A percentile compares a stretch with the other conserved stretches of the same genome.
These are phyloP conservation scores for Scytalidium lignicola DNA, from an alignment of 2,329 filamentous ascomycete genomes.

Conservation along the genomic window DNA sequence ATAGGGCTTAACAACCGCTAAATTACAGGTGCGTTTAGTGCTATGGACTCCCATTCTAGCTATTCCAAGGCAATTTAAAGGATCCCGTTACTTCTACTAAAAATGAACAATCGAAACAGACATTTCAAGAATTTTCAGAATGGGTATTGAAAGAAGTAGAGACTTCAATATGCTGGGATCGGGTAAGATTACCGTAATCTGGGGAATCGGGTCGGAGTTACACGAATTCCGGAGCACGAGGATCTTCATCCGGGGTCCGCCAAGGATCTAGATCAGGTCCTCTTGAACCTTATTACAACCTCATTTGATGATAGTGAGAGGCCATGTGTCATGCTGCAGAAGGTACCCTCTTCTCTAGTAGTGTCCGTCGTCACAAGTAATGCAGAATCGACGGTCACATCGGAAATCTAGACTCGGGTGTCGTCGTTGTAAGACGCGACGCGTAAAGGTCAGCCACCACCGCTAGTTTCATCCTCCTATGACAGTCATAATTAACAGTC, in stretches of 20 bases:
- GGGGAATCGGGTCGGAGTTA: background rate
- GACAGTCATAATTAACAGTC: background rate
- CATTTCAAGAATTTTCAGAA: too few relatives aligned
- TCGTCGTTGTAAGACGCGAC: conserved; percentile 57
- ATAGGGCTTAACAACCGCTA: too few relatives aligned
- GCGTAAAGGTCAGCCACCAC: conserved; percentile 54
- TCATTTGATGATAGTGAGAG: background rate
- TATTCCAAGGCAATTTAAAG: too few relatives aligned
- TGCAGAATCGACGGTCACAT: conserved; percentile 60
- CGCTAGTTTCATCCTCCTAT: too few relatives aligned
- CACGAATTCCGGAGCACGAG: background rate
- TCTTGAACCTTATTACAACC: background rate
- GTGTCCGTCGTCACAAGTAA: conserved; percentile 20
- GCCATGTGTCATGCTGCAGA: background rate
- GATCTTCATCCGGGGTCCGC: background rate
- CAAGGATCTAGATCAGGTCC: background rate
- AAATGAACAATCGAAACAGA: too few relatives aligned
- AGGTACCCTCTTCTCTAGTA: background rate
- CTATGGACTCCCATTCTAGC: too few relatives aligned
- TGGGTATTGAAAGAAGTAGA: too few relatives aligned
- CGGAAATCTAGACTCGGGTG: conserved; percentile 64
- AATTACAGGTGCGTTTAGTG: too few relatives aligned
- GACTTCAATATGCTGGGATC: too few relatives aligned
- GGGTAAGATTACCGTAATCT: background rate
- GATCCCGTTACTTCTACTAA: too few relatives aligned